Conservation (phyloP, 1,139 yeast species). For the Arxiozyma slooffiae region DNA sequence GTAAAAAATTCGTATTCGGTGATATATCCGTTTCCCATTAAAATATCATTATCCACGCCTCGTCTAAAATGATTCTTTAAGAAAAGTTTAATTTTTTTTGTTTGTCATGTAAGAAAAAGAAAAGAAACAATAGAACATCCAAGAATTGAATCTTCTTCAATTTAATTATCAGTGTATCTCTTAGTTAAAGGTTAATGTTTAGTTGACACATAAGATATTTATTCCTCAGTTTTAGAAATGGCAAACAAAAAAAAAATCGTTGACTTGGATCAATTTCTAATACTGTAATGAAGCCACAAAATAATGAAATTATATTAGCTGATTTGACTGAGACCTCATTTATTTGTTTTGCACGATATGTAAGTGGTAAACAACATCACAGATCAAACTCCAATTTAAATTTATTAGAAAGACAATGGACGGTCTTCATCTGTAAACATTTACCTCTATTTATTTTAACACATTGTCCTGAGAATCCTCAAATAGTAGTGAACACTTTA, state of each 20-base stretch:
- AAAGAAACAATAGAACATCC: no score
- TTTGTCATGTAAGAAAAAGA: no score
- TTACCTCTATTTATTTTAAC: constrained; percentile 24
- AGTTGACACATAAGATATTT: background rate
- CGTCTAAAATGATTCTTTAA: no score
- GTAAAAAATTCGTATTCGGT: no score
- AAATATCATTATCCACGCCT: no score
- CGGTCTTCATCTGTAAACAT: constrained; percentile 26
- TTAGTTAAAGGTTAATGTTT: background rate
- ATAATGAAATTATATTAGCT: constrained; percentile 16
- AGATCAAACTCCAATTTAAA: constrained; percentile 25
- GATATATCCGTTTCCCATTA: no score
- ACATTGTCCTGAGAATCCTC: constrained; percentile 20
- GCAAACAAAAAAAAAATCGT: no score
- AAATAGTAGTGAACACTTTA: constrained; percentile 19
- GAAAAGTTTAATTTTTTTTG: no score
- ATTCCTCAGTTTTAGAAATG: background rate
- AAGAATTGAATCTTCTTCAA: constrained; percentile 23
- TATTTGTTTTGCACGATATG: constrained; percentile 31
- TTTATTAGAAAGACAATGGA: constrained; percentile 28
- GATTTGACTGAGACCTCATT: constrained; percentile 30
- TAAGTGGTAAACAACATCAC: constrained; percentile 29
- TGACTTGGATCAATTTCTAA: background rate
- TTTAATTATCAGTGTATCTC: constrained; percentile 16
- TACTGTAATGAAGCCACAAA: constrained; percentile 6